phyloP scores from a whole-genome alignment of 345 rosid genomes.

The Euphorbia lathyris region DNA sequence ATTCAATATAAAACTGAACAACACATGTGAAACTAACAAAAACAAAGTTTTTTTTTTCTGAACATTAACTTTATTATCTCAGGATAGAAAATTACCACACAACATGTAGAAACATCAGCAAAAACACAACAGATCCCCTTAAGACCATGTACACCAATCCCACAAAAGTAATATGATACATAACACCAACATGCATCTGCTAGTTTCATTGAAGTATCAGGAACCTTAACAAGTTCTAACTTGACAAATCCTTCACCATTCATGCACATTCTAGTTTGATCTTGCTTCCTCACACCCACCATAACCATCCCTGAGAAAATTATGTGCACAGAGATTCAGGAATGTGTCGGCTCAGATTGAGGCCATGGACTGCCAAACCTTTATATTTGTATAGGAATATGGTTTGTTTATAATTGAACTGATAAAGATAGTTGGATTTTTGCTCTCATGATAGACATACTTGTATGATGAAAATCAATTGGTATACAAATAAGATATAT shows the following conservation, averaged over 20 bases:
- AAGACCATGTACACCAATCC: no score
- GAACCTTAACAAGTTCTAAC: background rate
- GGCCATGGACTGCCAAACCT: conserved; percentile 12
- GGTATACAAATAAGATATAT: background rate
- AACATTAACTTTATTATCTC: no score
- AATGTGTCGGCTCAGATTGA: background rate
- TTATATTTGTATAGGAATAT: no score
- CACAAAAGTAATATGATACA: no score
- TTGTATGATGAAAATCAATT: background rate
- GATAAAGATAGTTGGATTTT: background rate
- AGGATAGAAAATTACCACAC: no score
- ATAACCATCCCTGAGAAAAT: conserved; percentile 3
- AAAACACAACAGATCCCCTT: no score
- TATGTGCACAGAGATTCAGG: background rate
- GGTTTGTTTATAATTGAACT: no score
- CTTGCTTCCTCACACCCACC: conserved; percentile 6
- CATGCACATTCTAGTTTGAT: background rate
- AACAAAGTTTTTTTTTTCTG: no score
- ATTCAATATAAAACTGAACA: no score
- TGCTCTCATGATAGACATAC: background rate
- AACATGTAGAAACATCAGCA: no score
- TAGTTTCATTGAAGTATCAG: conserved; percentile 10
- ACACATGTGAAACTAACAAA: no score
- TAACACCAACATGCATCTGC: no score
- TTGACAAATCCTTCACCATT: conserved; percentile 20